Percentiles rank a stretch among this genome's conserved stretches.
These are phyloP conservation scores for Penicillium sp. DNA, from an alignment of 2,329 filamentous ascomycete genomes.

Conservation along the genomic window DNA sequence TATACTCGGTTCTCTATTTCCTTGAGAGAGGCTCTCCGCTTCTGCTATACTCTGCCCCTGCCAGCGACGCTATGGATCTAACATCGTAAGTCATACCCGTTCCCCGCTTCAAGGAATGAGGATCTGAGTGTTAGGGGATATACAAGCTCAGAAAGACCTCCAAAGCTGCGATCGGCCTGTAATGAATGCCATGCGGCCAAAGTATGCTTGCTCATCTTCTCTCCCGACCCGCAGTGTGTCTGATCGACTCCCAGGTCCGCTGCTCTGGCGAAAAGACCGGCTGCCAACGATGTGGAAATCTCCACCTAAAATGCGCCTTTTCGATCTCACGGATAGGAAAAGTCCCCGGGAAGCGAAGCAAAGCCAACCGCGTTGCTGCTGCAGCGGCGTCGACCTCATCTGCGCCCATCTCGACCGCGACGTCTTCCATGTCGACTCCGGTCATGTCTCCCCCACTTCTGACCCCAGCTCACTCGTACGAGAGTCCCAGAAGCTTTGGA, in stretches of 20 bases:
- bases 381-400: neutral
- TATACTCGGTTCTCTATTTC: neutral
- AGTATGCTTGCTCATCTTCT: constrained; percentile 4
- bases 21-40: neutral
- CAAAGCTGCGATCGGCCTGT: constrained; percentile 23
- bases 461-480: neutral
- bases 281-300: constrained; percentile 24
- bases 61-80: constrained; percentile 3
- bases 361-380: constrained; percentile 22
- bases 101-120: neutral
- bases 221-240: neutral
- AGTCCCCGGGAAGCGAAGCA: constrained; percentile 25
- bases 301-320: constrained; percentile 21
- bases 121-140: neutral
- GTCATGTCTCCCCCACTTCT: constrained; percentile 12
- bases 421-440: constrained; percentile 13
- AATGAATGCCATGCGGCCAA: constrained; percentile 26
- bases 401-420: neutral
- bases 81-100: neutral
- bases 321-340: constrained; percentile 26
- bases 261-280: constrained; percentile 25
- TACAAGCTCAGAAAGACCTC: constrained; percentile 20
- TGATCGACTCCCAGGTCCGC: constrained; percentile 18
- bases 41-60: neutral
- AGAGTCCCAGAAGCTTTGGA: neutral